A percentile compares a stretch with the other conserved stretches of the same genome.
phyloP scores from a whole-genome alignment of 495 filamentous ascomycete species.

The Corynascus novoguineensis region DNA sequence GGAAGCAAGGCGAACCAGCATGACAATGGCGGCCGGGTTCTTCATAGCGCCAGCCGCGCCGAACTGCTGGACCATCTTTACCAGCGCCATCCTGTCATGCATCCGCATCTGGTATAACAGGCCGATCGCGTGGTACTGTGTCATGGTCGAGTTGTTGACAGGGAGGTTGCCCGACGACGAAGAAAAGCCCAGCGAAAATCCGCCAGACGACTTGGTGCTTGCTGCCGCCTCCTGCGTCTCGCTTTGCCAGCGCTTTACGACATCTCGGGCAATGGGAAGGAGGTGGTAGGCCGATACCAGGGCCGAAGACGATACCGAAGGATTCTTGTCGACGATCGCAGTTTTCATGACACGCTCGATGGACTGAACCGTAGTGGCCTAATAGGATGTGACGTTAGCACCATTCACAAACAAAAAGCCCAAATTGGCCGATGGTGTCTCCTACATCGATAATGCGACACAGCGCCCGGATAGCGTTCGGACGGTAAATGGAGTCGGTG shows the following conservation, averaged over 20 bases:
- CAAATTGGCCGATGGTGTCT: background rate
- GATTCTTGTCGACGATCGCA: conserved; percentile 98
- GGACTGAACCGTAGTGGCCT: conserved; percentile 95
- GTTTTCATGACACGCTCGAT: conserved; percentile 99
- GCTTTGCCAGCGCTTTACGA: conserved; percentile 96
- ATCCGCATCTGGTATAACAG: conserved; percentile 96
- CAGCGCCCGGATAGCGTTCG: conserved; percentile 93
- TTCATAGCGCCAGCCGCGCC: conserved; percentile 85
- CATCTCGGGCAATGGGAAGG: conserved; percentile 88
- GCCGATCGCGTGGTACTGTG: conserved; percentile 97
- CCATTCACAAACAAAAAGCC: background rate
- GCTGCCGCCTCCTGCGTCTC: conserved; percentile 97
- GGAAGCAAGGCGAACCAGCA: conserved; percentile 88
- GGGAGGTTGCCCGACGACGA: conserved; percentile 64
- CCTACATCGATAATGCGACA: conserved; percentile 96
- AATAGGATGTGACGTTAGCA: conserved; percentile 13
- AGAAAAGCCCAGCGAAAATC: conserved; percentile 84
- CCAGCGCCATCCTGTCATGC: conserved; percentile 94
- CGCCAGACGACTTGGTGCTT: conserved; percentile 75
- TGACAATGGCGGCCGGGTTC: conserved; percentile 84
- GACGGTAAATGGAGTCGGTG: conserved; percentile 89
- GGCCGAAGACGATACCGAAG: conserved; percentile 93
- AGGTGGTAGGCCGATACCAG: conserved; percentile 98
- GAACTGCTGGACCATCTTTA: conserved; percentile 99
- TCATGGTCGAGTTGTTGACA: conserved; percentile 83